These are phyloP conservation scores for Sugiyamaella americana DNA, from an alignment of 805 yeast species.

Conservation along the genomic window DNA sequence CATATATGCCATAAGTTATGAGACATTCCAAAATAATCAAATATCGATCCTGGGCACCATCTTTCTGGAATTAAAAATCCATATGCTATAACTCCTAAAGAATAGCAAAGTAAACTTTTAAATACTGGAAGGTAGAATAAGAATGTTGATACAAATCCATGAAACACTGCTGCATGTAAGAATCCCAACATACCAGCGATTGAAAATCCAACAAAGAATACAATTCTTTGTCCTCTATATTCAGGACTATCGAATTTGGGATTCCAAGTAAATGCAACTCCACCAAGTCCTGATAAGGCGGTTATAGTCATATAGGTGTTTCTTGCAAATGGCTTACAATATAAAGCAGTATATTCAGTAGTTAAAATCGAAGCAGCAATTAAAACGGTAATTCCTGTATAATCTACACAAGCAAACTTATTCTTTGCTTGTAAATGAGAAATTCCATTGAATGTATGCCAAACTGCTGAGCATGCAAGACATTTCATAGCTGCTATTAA, in stretches of 20 bases:
- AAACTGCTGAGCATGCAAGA: conserved; percentile 66
- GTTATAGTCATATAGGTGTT: conserved; percentile 55
- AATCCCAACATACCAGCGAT: conserved; percentile 67
- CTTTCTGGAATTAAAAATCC: conserved; percentile 87
- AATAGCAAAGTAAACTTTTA: conserved; percentile 68
- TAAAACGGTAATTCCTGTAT: conserved; percentile 85
- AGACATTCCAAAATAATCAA: conserved; percentile 66
- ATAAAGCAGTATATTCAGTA: conserved; percentile 74
- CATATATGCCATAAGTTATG: conserved; percentile 94
- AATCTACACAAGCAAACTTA: conserved; percentile 87
- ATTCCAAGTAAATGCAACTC: conserved; percentile 84
- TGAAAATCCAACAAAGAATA: conserved; percentile 74
- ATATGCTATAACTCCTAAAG: conserved; percentile 78
- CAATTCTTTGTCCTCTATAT: conserved; percentile 69
- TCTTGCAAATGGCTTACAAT: conserved; percentile 47
- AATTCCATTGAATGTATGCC: conserved; percentile 90
- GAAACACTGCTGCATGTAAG: conserved; percentile 45
- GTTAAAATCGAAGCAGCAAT: conserved; percentile 86
- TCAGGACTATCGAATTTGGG: conserved; percentile 86
- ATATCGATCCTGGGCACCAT: conserved; percentile 38
- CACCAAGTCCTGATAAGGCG: conserved; percentile 58
- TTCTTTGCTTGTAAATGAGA: conserved; percentile 56
- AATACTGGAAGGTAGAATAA: conserved; percentile 60
- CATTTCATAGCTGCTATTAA: conserved; percentile 71
- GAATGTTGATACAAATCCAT: conserved; percentile 50